phyloP scores from a whole-genome alignment of 495 filamentous ascomycete genomes.

The Neurospora sp. region DNA sequence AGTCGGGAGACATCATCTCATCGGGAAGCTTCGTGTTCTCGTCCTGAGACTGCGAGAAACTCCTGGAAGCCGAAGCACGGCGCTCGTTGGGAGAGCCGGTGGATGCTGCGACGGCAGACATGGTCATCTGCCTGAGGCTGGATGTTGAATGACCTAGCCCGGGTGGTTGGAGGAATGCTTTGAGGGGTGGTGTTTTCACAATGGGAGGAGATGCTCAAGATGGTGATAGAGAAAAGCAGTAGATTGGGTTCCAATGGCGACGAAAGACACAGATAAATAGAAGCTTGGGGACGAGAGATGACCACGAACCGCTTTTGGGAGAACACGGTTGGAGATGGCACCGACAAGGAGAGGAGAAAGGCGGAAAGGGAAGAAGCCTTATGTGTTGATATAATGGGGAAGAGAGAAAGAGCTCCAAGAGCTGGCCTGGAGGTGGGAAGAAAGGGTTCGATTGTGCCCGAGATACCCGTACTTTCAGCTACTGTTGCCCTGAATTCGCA shows the following conservation, averaged over 20 bases:
- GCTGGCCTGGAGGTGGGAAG: not conserved
- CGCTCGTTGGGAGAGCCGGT: conserved; percentile 41
- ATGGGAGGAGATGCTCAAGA: conserved; percentile 21
- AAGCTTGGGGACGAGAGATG: not conserved
- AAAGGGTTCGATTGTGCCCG: not conserved
- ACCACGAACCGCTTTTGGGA: not conserved
- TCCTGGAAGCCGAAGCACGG: conserved; percentile 25
- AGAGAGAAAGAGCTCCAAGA: not conserved
- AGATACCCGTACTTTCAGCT: not conserved
- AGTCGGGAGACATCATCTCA: conserved; percentile 2
- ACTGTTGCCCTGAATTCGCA: not conserved
- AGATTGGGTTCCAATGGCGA: conserved; percentile 8
- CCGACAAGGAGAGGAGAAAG: not conserved
- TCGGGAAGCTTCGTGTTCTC: conserved; percentile 30
- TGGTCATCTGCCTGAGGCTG: conserved; percentile 17
- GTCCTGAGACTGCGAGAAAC: conserved; percentile 22
- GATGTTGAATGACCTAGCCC: not conserved
- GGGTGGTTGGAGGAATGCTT: conserved; percentile 5
- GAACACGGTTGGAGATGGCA: not conserved
- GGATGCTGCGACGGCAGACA: conserved; percentile 33
- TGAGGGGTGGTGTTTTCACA: not conserved
- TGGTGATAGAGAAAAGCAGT: conserved; percentile 15
- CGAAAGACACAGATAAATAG: not conserved
- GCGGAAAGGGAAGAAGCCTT: not conserved
- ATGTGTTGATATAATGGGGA: not conserved